Evolutionary conservation across 345 rosid species (phyloP).

Genomic region (Erucastrum elatum): DNA sequence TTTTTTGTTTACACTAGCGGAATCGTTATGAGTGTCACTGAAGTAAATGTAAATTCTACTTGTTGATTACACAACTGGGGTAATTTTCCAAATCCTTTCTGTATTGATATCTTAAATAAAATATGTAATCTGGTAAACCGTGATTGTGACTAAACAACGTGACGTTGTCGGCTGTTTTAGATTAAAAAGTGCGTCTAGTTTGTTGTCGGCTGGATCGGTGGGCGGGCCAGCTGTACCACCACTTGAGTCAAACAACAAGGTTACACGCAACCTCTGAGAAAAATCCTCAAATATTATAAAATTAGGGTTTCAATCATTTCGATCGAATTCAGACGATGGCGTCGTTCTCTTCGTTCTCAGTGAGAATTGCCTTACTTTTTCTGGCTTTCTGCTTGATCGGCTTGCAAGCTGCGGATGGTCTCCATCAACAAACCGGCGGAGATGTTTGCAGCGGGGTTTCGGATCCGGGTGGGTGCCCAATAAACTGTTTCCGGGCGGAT

Average conservation of each 20-base stretch:
- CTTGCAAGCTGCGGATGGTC: conserved; percentile 38
- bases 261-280: background rate
- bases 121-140: too few relatives aligned
- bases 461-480: background rate
- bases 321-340: conserved; percentile 3
- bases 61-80: background rate
- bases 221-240: background rate
- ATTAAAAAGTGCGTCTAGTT: too few relatives aligned
- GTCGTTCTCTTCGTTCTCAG: conserved; percentile 19
- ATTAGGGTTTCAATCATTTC: background rate
- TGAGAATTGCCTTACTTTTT: conserved; percentile 15
- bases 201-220: background rate
- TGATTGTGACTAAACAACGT: too few relatives aligned
- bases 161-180: too few relatives aligned
- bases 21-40: background rate
- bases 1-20: background rate
- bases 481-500: background rate
- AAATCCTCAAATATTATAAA: background rate
- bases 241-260: background rate
- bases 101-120: too few relatives aligned
- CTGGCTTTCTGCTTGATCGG: conserved; percentile 30
- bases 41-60: background rate
- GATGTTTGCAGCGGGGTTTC: conserved; percentile 54
- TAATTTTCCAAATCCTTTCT: background rate
- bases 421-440: background rate